These are phyloP conservation scores for Brettanomyces custersianus DNA, from an alignment of 805 yeast species.

Conservation along the genomic window DNA sequence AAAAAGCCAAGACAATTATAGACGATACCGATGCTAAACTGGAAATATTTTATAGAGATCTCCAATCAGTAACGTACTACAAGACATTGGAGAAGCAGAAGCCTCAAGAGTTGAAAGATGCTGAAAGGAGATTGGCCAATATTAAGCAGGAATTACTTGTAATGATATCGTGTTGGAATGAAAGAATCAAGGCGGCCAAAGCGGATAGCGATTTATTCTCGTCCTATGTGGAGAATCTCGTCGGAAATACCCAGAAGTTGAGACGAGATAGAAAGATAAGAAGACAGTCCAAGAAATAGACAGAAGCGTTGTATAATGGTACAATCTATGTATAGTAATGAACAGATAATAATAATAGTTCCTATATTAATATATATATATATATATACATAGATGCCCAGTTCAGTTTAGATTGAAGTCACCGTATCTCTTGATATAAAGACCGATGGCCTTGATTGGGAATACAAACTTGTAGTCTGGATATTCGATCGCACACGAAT, in stretches of 20 bases:
- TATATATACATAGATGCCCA: background rate
- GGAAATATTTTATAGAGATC: conserved; percentile 12
- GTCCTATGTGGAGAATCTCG: conserved; percentile 78
- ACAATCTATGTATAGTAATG: no score
- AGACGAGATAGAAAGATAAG: conserved; percentile 30
- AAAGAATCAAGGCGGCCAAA: conserved; percentile 37
- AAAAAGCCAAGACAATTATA: conserved; percentile 19
- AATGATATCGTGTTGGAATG: conserved; percentile 37
- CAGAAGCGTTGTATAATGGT: background rate
- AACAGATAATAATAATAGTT: no score
- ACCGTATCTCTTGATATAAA: conserved; percentile 31
- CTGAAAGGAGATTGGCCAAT: conserved; percentile 28
- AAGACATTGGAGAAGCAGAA: conserved; percentile 9
- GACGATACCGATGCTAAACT: conserved; percentile 15
- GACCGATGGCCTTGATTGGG: conserved; percentile 87
- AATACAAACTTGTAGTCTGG: conserved; percentile 87
- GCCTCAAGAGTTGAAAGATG: conserved; percentile 26
- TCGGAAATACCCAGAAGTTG: conserved; percentile 81
- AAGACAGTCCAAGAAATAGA: background rate
- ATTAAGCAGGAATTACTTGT: conserved; percentile 30
- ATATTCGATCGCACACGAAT: conserved; percentile 84
- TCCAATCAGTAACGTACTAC: conserved; percentile 21
- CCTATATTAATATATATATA: no score
- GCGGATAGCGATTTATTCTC: conserved; percentile 73
- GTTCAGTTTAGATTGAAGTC: conserved; percentile 6